Conservation (phyloP, 2,329 filamentous ascomycete species). For the Xylaria hypoxylon region DNA sequence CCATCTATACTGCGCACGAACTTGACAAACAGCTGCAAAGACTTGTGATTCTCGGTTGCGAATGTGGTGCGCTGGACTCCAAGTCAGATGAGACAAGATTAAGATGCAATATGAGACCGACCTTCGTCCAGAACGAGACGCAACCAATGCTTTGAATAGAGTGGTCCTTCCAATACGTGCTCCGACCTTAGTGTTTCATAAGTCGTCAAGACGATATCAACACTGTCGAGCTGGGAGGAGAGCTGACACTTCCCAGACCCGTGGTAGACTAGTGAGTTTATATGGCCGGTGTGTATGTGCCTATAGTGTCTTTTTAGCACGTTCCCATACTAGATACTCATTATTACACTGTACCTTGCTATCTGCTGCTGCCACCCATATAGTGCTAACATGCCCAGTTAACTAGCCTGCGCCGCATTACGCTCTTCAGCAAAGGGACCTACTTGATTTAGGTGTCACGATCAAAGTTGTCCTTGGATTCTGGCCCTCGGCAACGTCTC, state of each 20-base stretch:
- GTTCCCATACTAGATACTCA: not conserved
- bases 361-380: constrained; percentile 48
- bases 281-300: not conserved
- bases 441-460: constrained; percentile 32
- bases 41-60: constrained; percentile 50
- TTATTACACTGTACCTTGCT: constrained; percentile 36
- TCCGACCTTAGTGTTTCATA: constrained; percentile 51
- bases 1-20: constrained; percentile 51
- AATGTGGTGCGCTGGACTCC: constrained; percentile 53
- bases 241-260: not conserved
- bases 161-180: constrained; percentile 27
- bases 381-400: constrained; percentile 38
- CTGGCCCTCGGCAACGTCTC: not conserved
- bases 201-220: constrained; percentile 50
- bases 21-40: constrained; percentile 47
- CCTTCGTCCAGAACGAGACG: constrained; percentile 57
- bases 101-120: constrained; percentile 26
- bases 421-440: not conserved
- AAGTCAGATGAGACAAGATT: constrained; percentile 21
- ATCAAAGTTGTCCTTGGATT: constrained; percentile 27
- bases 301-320: constrained; percentile 3
- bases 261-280: constrained; percentile 15
- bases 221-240: constrained; percentile 28
- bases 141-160: constrained; percentile 45
- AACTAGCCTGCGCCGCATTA: not conserved